These are phyloP conservation scores for Populus hybrid DNA, from an alignment of 441 rosid species.

Conservation along the genomic window DNA sequence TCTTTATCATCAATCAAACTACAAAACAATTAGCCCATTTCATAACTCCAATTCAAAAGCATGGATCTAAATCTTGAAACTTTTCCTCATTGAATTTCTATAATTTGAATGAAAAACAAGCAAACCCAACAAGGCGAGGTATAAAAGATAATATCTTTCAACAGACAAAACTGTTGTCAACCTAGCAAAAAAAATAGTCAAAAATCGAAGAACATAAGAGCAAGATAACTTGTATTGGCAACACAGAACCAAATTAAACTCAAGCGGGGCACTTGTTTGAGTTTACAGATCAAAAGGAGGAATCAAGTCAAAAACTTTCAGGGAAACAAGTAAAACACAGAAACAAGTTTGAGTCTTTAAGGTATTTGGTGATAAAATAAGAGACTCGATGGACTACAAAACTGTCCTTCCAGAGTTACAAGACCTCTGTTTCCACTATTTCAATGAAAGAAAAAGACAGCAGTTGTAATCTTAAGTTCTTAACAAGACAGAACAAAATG, in stretches of 20 bases:
- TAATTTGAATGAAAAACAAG: not conserved
- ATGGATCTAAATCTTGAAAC: not conserved
- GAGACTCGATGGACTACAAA: not conserved
- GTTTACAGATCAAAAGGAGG: not conserved
- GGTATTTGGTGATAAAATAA: not conserved
- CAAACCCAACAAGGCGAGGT: not conserved
- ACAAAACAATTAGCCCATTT: not conserved
- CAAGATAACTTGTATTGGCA: not conserved
- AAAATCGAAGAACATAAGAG: not conserved
- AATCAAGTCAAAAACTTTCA: not conserved
- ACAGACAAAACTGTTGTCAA: not conserved
- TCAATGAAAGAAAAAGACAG: not conserved
- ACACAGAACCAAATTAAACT: not conserved
- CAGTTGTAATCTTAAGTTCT: not conserved
- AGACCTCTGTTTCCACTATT: not conserved
- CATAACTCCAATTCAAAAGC: not conserved
- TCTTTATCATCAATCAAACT: not conserved
- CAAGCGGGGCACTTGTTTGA: not conserved
- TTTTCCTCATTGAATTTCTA: not conserved
- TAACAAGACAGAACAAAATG: not conserved
- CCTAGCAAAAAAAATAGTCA: not conserved
- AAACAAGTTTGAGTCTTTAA: conserved; percentile 1
- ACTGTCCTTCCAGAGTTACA: not conserved
- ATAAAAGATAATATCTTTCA: not conserved
- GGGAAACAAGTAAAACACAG: conserved; percentile 8